These are phyloP conservation scores for Diaporthe caulivora DNA, from an alignment of 2,329 filamentous ascomycete genomes.

Conservation along the genomic window DNA sequence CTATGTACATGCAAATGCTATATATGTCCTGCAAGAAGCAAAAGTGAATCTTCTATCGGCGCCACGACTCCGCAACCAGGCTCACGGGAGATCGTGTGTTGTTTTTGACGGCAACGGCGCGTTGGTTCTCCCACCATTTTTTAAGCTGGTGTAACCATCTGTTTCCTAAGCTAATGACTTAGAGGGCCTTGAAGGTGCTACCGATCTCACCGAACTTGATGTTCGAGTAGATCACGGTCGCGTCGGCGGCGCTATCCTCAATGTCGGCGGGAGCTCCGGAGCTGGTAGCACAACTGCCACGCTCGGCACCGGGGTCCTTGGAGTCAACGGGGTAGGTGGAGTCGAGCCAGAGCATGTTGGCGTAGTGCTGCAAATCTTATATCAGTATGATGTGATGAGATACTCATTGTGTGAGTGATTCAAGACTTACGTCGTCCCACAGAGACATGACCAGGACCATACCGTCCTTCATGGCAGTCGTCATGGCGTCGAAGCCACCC, in stretches of 20 bases:
- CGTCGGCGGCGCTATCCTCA: constrained; percentile 58
- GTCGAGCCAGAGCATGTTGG: constrained; percentile 75
- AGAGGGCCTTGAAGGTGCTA: constrained; percentile 58
- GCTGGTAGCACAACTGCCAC: constrained; percentile 65
- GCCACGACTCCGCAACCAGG: constrained; percentile 1
- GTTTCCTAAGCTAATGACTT: not conserved
- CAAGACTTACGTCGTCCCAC: constrained; percentile 67
- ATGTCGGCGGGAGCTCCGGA: constrained; percentile 66
- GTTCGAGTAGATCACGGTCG: constrained; percentile 69
- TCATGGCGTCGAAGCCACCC: constrained; percentile 71
- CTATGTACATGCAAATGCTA: constrained; percentile 27
- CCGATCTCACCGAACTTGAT: constrained; percentile 69
- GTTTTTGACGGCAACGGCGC: not conserved
- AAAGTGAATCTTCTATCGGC: constrained; percentile 4
- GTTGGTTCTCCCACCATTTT: not conserved
- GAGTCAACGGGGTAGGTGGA: constrained; percentile 62
- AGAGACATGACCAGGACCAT: constrained; percentile 65
- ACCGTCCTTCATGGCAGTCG: constrained; percentile 53
- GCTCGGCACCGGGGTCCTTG: constrained; percentile 60
- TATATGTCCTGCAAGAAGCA: constrained; percentile 31
- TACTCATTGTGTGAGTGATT: not conserved
- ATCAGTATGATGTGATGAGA: not conserved
- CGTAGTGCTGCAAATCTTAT: constrained; percentile 54
- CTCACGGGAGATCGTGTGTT: not conserved
- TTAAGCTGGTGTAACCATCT: not conserved